These are phyloP conservation scores for Dothidotthia symphoricarpi DNA, from an alignment of 2,329 filamentous ascomycete species.

Conservation along the genomic window DNA sequence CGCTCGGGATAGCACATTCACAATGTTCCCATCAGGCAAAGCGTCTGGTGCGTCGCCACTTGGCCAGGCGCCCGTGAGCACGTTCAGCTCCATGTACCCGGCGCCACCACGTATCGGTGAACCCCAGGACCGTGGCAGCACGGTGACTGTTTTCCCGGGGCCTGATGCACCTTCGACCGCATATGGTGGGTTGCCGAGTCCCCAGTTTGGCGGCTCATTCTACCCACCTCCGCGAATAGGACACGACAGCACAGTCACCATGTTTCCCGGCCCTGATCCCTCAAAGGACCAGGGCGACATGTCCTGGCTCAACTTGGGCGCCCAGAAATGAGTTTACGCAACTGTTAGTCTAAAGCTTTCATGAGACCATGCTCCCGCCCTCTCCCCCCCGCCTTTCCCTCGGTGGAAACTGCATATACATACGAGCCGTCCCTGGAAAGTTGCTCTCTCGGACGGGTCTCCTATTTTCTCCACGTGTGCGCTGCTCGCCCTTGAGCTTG, in stretches of 20 bases:
- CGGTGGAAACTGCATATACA: slow-evolving; percentile 8
- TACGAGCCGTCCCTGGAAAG: slow-evolving; percentile 16
- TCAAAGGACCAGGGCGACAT: slow-evolving; percentile 55
- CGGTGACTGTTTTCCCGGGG: slow-evolving; percentile 33
- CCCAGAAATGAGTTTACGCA: slow-evolving; percentile 18
- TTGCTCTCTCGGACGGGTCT: slow-evolving; percentile 23
- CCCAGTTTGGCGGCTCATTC: slow-evolving; percentile 54
- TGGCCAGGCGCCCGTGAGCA: slow-evolving; percentile 20
- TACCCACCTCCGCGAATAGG: slow-evolving; percentile 47
- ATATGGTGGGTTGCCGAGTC: slow-evolving; percentile 37
- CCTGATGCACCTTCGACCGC: slow-evolving; percentile 14
- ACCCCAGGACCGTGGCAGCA: slow-evolving; percentile 54
- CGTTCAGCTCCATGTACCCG: slow-evolving; percentile 30
- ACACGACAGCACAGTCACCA: slow-evolving; percentile 56
- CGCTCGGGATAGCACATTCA: slow-evolving; percentile 58
- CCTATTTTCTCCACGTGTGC: slow-evolving; percentile 18
- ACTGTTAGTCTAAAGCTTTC: slow-evolving; percentile 3
- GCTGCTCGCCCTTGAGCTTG: slow-evolving; percentile 23
- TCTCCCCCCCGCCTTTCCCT: not conserved
- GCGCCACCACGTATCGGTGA: slow-evolving; percentile 27
- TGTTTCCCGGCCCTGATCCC: slow-evolving; percentile 26
- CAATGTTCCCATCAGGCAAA: slow-evolving; percentile 28
- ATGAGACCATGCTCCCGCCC: slow-evolving; percentile 2
- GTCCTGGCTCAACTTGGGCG: slow-evolving; percentile 76
- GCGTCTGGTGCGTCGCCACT: slow-evolving; percentile 11